A percentile compares a stretch with the other conserved stretches of the same genome.
Conservation (phyloP, 2,329 filamentous ascomycete genomes). For the Domatiomyces catenatus region DNA sequence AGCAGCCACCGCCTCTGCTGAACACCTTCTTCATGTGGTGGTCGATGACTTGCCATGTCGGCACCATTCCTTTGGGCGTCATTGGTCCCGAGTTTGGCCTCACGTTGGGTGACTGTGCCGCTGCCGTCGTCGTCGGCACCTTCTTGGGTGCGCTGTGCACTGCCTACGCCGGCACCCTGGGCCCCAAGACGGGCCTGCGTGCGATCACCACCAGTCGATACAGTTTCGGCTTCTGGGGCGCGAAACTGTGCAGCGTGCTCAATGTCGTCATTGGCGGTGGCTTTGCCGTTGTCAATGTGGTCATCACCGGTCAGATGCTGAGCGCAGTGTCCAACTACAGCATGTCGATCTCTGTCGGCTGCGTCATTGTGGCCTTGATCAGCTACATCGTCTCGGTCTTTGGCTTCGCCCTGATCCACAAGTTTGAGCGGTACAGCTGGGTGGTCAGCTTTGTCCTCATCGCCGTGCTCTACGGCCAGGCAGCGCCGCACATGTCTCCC, state of each 20-base stretch:
- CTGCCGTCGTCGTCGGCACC: slow-evolving; percentile 27
- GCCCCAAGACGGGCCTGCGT: slow-evolving; percentile 26
- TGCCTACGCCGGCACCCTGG: slow-evolving; percentile 28
- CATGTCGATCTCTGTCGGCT: slow-evolving; percentile 20
- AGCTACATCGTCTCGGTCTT: slow-evolving; percentile 20
- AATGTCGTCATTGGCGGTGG: slow-evolving; percentile 19
- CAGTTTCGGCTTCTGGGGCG: slow-evolving; percentile 20
- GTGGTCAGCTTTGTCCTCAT: slow-evolving; percentile 22
- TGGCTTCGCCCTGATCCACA: slow-evolving; percentile 19
- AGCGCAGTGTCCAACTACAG: slow-evolving; percentile 23
- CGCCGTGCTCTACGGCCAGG: slow-evolving; percentile 33
- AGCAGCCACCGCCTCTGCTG: slow-evolving; percentile 26
- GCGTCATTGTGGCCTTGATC: slow-evolving; percentile 20
- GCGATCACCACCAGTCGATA: slow-evolving; percentile 19
- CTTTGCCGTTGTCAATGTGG: slow-evolving; percentile 22
- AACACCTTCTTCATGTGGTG: slow-evolving; percentile 33
- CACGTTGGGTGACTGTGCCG: slow-evolving; percentile 29
- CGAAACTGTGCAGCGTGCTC: slow-evolving; percentile 20
- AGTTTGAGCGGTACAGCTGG: slow-evolving; percentile 21
- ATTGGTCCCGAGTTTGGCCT: slow-evolving; percentile 36
- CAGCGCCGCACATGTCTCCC: slow-evolving; percentile 30
- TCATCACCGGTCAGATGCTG: slow-evolving; percentile 22
- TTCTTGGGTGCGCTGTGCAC: slow-evolving; percentile 28
- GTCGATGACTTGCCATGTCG: slow-evolving; percentile 29
- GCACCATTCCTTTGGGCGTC: slow-evolving; percentile 26